Conservation (phyloP, 768 basidiomycete species). For the Clavulina sp. region DNA sequence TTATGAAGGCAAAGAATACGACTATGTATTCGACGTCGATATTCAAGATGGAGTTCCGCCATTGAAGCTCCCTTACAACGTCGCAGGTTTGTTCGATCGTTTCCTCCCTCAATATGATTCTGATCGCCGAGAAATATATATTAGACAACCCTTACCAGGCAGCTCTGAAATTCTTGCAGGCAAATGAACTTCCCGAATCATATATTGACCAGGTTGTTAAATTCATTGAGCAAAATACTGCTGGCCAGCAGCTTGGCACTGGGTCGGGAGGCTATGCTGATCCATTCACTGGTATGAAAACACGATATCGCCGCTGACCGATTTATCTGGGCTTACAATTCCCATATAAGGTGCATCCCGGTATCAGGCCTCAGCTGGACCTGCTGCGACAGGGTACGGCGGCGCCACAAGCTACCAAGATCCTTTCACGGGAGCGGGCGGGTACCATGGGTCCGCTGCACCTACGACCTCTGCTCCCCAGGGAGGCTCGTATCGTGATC, state of each 20-base stretch:
- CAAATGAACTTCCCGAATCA: conserved; percentile 61
- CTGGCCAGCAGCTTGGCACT: conserved; percentile 45
- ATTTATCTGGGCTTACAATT: conserved; percentile 7
- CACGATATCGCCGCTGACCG: not conserved
- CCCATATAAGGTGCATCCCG: conserved; percentile 39
- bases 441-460: conserved; percentile 31
- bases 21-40: conserved; percentile 99
- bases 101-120: not conserved
- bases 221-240: conserved; percentile 87
- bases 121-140: not conserved
- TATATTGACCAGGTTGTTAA: conserved; percentile 82
- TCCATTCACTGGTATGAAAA: conserved; percentile 62
- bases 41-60: conserved; percentile 84
- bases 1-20: conserved; percentile 88
- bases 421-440: conserved; percentile 56
- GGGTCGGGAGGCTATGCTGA: conserved; percentile 48
- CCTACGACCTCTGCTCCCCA: conserved; percentile 16
- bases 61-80: conserved; percentile 87
- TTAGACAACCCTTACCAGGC: conserved; percentile 81
- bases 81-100: conserved; percentile 39
- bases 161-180: conserved; percentile 72
- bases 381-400: conserved; percentile 13
- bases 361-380: conserved; percentile 31
- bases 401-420: conserved; percentile 21
- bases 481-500: not conserved